Percentiles rank a stretch among this genome's conserved stretches.
Conservation (phyloP, 2,329 filamentous ascomycete species). For the Colletotrichum chrysophilum region DNA sequence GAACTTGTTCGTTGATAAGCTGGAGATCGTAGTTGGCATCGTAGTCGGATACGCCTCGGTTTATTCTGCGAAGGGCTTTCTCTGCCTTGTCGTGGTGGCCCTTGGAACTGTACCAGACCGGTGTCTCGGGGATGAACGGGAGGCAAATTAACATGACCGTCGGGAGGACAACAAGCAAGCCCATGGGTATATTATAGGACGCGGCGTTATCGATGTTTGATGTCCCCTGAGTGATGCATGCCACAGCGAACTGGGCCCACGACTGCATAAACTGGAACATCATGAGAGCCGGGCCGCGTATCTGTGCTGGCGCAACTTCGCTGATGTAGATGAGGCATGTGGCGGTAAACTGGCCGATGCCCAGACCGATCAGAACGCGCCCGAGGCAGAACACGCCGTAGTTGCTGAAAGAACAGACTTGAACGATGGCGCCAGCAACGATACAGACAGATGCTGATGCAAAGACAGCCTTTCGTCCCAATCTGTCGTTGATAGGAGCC, state of each 20-base stretch:
- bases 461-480: slow-evolving; percentile 38
- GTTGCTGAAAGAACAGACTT: neutral
- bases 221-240: slow-evolving; percentile 12
- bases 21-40: slow-evolving; percentile 28
- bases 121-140: neutral
- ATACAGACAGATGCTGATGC: slow-evolving; percentile 26
- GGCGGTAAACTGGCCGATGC: slow-evolving; percentile 42
- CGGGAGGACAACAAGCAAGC: neutral
- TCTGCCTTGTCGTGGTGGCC: neutral
- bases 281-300: neutral
- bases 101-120: neutral
- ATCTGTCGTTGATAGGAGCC: slow-evolving; percentile 39
- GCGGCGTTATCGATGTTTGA: neutral
- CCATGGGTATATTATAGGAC: neutral
- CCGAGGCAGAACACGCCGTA: neutral
- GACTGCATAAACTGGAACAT: slow-evolving; percentile 13
- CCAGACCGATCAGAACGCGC: slow-evolving; percentile 31
- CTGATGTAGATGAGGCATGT: slow-evolving; percentile 42
- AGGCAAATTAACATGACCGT: neutral
- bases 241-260: neutral
- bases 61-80: neutral
- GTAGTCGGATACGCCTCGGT: slow-evolving; percentile 22
- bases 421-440: neutral
- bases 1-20: neutral
- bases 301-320: slow-evolving; percentile 21